phyloP scores from a whole-genome alignment of 2,329 filamentous ascomycete genomes.

The Spiromastix sp. region DNA sequence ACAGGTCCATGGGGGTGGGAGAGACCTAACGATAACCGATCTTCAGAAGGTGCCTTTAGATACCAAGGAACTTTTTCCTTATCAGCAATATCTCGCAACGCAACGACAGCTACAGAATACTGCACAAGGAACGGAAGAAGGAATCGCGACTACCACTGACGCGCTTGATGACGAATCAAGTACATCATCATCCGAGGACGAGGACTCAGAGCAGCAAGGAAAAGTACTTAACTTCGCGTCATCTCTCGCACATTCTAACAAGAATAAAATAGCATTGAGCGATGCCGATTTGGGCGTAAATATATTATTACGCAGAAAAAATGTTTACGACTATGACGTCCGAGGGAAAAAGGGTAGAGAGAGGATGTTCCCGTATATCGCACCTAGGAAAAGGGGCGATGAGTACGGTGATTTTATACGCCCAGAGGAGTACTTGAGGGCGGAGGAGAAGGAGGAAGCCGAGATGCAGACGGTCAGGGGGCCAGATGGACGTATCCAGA shows the following conservation, averaged over 20 bases:
- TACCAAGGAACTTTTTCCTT: slow-evolving; percentile 65
- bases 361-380: slow-evolving; percentile 79
- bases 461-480: slow-evolving; percentile 54
- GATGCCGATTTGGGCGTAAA: slow-evolving; percentile 91
- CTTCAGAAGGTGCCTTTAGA: slow-evolving; percentile 56
- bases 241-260: slow-evolving; percentile 69
- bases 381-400: slow-evolving; percentile 68
- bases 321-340: slow-evolving; percentile 88
- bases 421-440: slow-evolving; percentile 84
- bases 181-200: slow-evolving; percentile 79
- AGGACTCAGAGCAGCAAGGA: slow-evolving; percentile 81
- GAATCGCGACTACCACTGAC: slow-evolving; percentile 67
- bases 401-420: slow-evolving; percentile 92
- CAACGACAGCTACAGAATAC: slow-evolving; percentile 80
- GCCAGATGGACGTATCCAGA: slow-evolving; percentile 42
- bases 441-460: slow-evolving; percentile 75
- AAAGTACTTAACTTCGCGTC: slow-evolving; percentile 83
- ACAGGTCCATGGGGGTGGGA: slow-evolving; percentile 55
- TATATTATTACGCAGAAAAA: slow-evolving; percentile 76
- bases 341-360: slow-evolving; percentile 85
- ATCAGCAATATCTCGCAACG: slow-evolving; percentile 86
- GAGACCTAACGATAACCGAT: slow-evolving; percentile 51
- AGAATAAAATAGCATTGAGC: slow-evolving; percentile 75
- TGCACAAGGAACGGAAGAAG: slow-evolving; percentile 57
- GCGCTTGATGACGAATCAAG: slow-evolving; percentile 65